Conservation (phyloP, 2,329 filamentous ascomycete species). For the Tolypocladium nubicola region DNA sequence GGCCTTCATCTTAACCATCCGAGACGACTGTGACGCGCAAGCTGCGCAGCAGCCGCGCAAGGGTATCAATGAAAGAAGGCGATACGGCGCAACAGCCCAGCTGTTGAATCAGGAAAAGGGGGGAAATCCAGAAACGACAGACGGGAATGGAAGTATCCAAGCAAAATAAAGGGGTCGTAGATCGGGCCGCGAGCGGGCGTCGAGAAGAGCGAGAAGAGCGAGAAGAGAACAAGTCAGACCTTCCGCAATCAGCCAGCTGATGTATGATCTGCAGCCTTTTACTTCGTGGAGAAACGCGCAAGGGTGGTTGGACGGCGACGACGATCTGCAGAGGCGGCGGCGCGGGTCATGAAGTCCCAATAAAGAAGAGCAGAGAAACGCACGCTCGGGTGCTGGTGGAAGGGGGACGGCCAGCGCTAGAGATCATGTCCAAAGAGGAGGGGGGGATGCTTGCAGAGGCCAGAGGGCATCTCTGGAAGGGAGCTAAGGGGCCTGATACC, state of each 20-base stretch:
- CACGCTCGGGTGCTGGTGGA: background rate
- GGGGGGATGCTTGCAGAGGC: background rate
- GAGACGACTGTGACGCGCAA: background rate
- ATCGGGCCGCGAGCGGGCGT: background rate
- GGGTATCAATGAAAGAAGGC: background rate
- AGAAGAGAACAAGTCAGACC: background rate
- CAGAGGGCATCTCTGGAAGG: background rate
- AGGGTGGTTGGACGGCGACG: background rate
- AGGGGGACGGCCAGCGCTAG: background rate
- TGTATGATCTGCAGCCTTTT: background rate
- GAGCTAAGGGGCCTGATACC: background rate
- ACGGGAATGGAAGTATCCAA: background rate
- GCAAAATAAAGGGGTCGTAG: background rate
- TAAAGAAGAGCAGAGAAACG: background rate
- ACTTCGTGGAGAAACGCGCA: background rate
- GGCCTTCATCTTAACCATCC: constrained; percentile 8
- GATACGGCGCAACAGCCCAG: constrained; percentile 2
- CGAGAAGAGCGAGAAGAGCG: background rate
- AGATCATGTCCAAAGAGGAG: background rate
- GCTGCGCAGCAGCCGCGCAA: background rate
- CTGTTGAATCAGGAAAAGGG: background rate
- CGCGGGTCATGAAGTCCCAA: background rate
- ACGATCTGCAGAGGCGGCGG: background rate
- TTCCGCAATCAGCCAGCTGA: background rate
- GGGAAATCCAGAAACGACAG: background rate